Conservation (phyloP, 768 basidiomycete genomes). For the Termitomyces sp. region DNA sequence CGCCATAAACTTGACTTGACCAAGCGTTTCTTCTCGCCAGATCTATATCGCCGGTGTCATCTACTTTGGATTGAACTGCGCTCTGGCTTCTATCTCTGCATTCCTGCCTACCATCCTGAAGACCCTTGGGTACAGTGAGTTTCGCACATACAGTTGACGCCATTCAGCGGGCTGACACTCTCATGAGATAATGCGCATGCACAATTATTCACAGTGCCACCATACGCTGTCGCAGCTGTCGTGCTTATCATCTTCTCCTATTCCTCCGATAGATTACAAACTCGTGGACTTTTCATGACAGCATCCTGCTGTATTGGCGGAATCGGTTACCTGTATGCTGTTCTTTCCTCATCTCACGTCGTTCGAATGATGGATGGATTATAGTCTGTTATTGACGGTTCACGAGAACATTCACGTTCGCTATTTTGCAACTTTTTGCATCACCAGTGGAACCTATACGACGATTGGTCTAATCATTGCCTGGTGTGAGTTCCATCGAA, state of each 20-base stretch:
- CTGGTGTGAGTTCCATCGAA: constrained; percentile 54
- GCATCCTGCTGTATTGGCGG: constrained; percentile 40
- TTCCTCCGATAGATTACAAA: constrained; percentile 62
- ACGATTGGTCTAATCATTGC: constrained; percentile 70
- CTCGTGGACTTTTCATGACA: constrained; percentile 46
- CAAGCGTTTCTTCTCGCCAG: constrained; percentile 23
- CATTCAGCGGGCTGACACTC: constrained; percentile 4
- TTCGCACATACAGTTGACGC: neutral
- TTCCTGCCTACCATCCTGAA: constrained; percentile 81
- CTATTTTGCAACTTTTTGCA: constrained; percentile 77
- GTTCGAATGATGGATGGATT: neutral
- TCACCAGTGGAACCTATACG: constrained; percentile 74
- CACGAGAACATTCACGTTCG: constrained; percentile 51
- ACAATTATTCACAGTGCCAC: constrained; percentile 76
- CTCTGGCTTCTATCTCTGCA: constrained; percentile 74
- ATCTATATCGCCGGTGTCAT: constrained; percentile 65
- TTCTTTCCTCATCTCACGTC: neutral
- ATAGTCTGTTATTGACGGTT: constrained; percentile 52
- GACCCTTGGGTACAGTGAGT: constrained; percentile 68
- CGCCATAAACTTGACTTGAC: neutral
- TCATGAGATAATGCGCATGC: constrained; percentile 54
- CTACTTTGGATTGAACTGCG: constrained; percentile 75
- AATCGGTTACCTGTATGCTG: constrained; percentile 58
- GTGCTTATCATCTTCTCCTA: constrained; percentile 57
- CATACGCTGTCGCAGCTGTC: constrained; percentile 67